These are phyloP conservation scores for Bolboschoenoplectus hybrid DNA, from an alignment of 202 grass and related monocot species.

Conservation along the genomic window DNA sequence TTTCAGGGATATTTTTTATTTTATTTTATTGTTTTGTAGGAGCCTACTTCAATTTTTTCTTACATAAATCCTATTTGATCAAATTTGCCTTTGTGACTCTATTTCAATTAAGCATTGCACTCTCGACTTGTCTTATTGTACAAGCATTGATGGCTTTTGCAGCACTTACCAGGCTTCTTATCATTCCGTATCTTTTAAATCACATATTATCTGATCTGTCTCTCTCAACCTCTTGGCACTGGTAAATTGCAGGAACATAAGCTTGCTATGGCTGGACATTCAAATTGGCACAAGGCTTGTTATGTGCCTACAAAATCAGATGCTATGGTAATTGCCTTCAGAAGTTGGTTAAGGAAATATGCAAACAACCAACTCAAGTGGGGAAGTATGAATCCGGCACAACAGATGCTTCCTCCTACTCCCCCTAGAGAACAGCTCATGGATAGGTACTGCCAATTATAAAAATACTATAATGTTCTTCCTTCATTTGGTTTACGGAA, in stretches of 20 bases:
- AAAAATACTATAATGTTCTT: neutral
- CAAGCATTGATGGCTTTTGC: neutral
- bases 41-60: neutral
- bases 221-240: neutral
- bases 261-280: constrained; percentile 43
- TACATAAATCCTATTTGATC: neutral
- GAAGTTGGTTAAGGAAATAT: constrained; percentile 82
- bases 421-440: constrained; percentile 66
- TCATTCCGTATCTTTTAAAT: neutral
- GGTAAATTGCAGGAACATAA: constrained; percentile 60
- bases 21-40: constrained; percentile 8
- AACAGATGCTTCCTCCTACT: constrained; percentile 53
- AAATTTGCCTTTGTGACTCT: neutral
- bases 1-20: neutral
- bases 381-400: constrained; percentile 39
- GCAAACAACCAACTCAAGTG: constrained; percentile 60
- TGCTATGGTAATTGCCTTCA: constrained; percentile 75
- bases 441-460: constrained; percentile 59
- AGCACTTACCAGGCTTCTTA: neutral
- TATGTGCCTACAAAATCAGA: constrained; percentile 82
- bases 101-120: neutral
- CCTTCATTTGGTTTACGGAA: neutral
- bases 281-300: constrained; percentile 68
- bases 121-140: neutral
- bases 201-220: neutral